phyloP scores from a whole-genome alignment of 305 asterid genomes.

The Fraxinus velutina region DNA sequence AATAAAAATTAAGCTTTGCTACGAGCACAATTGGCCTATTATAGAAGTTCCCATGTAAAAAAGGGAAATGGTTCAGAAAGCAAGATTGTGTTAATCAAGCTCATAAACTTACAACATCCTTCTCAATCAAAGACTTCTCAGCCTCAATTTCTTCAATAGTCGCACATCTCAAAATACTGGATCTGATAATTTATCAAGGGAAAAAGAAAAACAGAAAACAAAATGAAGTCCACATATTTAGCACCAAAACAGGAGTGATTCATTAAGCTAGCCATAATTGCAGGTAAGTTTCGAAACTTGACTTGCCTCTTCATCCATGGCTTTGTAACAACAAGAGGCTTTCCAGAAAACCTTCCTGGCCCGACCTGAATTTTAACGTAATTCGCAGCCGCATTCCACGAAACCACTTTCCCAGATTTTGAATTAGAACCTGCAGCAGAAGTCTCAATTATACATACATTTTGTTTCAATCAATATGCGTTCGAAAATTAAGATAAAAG shows the following conservation, averaged over 20 bases:
- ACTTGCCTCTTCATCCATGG: slow-evolving; percentile 50
- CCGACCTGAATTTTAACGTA: slow-evolving; percentile 53
- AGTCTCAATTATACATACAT: background rate
- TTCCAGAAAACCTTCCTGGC: slow-evolving; percentile 38
- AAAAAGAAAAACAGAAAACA: background rate
- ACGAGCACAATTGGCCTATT: background rate
- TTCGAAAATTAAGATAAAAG: background rate
- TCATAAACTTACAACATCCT: slow-evolving; percentile 56
- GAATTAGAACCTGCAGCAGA: slow-evolving; percentile 41
- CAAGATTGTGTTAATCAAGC: background rate
- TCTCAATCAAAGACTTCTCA: slow-evolving; percentile 72
- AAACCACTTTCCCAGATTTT: slow-evolving; percentile 28
- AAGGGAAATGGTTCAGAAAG: background rate
- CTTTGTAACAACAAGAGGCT: slow-evolving; percentile 33
- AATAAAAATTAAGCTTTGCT: background rate
- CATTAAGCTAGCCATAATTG: background rate
- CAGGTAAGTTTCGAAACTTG: background rate
- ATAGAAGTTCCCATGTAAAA: background rate
- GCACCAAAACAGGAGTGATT: background rate
- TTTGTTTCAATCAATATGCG: background rate
- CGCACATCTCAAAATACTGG: slow-evolving; percentile 61
- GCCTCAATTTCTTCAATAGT: slow-evolving; percentile 86
- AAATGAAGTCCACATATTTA: background rate
- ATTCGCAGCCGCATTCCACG: slow-evolving; percentile 58
- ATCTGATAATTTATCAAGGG: slow-evolving; percentile 39